Base-by-base conservation (phyloP, 177 flowering plant genomes). In the Vitis hybrid region DNA sequence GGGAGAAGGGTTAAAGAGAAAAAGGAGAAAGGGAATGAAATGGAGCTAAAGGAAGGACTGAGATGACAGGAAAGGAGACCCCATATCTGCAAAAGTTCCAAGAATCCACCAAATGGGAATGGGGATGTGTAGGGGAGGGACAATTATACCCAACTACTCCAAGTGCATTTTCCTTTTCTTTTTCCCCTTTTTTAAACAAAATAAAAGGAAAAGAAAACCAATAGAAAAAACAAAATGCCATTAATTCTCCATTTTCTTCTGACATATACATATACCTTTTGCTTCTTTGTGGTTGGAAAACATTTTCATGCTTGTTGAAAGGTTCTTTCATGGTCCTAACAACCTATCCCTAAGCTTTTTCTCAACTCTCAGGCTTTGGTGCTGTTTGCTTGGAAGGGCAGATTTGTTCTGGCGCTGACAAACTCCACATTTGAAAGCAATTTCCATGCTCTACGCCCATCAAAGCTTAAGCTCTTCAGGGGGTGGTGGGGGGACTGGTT, bases 241-340 rank as follows among this genome's bases (percentile, higher is more conserved):
- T 12, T 12, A 1, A 57, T 10, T 2, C 60, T 57, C 8, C 4
- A 57, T 39, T 48, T 45, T n/a, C 16, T n/a, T 12, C 51, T 16
- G 51, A 56, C 22, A 39, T 39, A 18, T 12, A 39, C 55, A 10
- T 50, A 39, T 39, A 39, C 48, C 48, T 39, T 39, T 45, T 56
- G 18, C 48, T 45, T 18, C 22, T 21, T 10, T 11, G 70, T 68
- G 51, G 70, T 68, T 68, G 70, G 63, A 68, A 58, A 18, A 63
- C 70, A 45, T 57, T 45, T 68, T 58, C 70, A 19, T 57, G 63
- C 55, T 48, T 48, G 57, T 50, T 52, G 26, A 52, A 53, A 22
- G 8, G 48, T 39, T 39, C 8, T 39, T 53, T 12, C 60, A 65
- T 29, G 68, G 39, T 3, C 48, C 50, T 48, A 49, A 12, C 18